A percentile compares a stretch with the other conserved stretches of the same genome.
Evolutionary conservation across 2,329 filamentous ascomycete genomes (phyloP).

Genomic region (Fusarium longipes): DNA sequence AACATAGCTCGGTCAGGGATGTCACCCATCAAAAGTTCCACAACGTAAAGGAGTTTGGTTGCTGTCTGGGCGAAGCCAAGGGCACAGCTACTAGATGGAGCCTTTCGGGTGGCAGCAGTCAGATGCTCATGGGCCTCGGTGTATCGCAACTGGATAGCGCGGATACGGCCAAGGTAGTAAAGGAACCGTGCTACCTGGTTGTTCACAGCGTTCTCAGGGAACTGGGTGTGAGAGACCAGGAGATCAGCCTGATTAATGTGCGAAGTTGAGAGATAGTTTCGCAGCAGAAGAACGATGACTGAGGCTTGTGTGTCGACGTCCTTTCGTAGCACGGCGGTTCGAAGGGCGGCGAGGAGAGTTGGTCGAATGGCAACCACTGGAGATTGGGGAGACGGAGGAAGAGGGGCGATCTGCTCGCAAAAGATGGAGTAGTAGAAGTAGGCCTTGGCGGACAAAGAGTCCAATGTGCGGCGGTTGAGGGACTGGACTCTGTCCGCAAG

Average conservation of each 20-base stretch:
- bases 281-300: conserved; percentile 92
- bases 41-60: conserved; percentile 94
- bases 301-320: conserved; percentile 97
- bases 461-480: conserved; percentile 92
- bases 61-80: conserved; percentile 96
- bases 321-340: conserved; percentile 96
- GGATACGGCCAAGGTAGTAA: conserved; percentile 96
- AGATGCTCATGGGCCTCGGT: conserved; percentile 96
- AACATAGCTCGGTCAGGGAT: conserved; percentile 96
- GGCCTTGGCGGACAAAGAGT: conserved; percentile 92
- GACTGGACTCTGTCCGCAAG: conserved; percentile 87
- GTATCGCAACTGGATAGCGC: conserved; percentile 95
- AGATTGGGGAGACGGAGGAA: conserved; percentile 89
- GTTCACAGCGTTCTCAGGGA: conserved; percentile 93
- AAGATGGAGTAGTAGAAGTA: conserved; percentile 99
- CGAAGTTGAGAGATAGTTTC: conserved; percentile 95
- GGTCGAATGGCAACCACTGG: conserved; percentile 88
- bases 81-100: conserved; percentile 87
- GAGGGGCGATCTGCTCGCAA: conserved; percentile 87
- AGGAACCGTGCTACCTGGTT: conserved; percentile 98
- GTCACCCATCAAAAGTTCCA: conserved; percentile 97
- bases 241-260: conserved; percentile 98
- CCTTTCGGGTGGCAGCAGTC: conserved; percentile 92
- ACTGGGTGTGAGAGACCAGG: conserved; percentile 93
- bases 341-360: conserved; percentile 84